These are phyloP conservation scores for Lanmaoa pseudosensibilis DNA, from an alignment of 768 basidiomycete species.

Conservation along the genomic window DNA sequence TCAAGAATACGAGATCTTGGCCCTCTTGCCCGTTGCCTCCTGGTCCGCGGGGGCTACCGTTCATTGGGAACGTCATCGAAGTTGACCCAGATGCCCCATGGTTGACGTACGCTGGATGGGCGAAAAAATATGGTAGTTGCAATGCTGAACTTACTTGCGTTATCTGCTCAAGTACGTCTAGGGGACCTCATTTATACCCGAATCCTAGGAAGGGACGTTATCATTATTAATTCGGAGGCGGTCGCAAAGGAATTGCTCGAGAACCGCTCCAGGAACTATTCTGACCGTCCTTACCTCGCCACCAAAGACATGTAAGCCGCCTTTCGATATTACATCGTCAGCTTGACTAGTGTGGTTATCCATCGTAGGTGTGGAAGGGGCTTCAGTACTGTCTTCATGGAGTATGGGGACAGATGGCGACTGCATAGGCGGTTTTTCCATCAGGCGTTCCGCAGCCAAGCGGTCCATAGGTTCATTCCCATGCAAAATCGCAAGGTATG, in stretches of 20 bases:
- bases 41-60: slow-evolving; percentile 38
- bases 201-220: slow-evolving; percentile 42
- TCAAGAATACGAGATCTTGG: not conserved
- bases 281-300: slow-evolving; percentile 44
- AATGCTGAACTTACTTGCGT: not conserved
- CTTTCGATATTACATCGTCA: not conserved
- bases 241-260: slow-evolving; percentile 49
- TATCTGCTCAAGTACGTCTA: slow-evolving; percentile 14
- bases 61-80: slow-evolving; percentile 40
- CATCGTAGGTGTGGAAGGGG: slow-evolving; percentile 19
- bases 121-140: slow-evolving; percentile 33
- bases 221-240: slow-evolving; percentile 48
- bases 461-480: slow-evolving; percentile 28
- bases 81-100: slow-evolving; percentile 35
- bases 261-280: slow-evolving; percentile 47
- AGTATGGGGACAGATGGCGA: slow-evolving; percentile 37
- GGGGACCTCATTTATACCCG: slow-evolving; percentile 51
- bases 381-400: slow-evolving; percentile 26
- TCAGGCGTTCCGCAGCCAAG: slow-evolving; percentile 25
- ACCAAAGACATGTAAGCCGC: slow-evolving; percentile 12
- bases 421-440: slow-evolving; percentile 32
- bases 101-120: slow-evolving; percentile 41
- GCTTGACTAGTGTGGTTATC: not conserved
- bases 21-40: slow-evolving; percentile 32
- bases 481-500: slow-evolving; percentile 33